Base-by-base conservation (phyloP, 306 rosid genomes). In the Quercus robur region DNA sequence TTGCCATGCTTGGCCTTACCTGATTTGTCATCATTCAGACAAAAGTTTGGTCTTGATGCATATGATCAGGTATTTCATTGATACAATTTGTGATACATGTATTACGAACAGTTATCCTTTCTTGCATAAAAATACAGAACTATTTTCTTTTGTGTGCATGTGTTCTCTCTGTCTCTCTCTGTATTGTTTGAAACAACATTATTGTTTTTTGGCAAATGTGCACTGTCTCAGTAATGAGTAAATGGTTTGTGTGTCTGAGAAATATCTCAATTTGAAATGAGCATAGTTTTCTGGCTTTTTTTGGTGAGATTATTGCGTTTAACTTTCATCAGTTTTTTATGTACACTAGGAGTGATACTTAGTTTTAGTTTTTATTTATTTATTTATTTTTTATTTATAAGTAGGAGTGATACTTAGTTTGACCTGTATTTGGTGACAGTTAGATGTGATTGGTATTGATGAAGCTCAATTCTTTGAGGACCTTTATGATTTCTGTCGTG, bases 361-460 rank as follows among this genome's bases (percentile, higher is more conserved):
- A 30, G 14, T 61, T 63, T 52, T 75, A 25, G 26, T 25, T 25
- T 25, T 25, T 25, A 25, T 25, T 25, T 25, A 25, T 25, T 25
- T 25, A 25, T 23, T 25, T 25, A 1, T 25, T 25, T 25, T 25
- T 25, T 25, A 1, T 26, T 26, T 2, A 26, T 26, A 26, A 1
- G 28, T 66, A 7, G 71, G 51, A 66, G 49, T 66, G 71, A 58
- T 28, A 28, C 21, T 31, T 6, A 30, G 14, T 61, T 63, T 75
- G 72, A 18, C 26, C 25, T 67, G 71, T 66, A 30, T 64, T 56
- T 85, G 74, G 76, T 68, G 82, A 77, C 89, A 94, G 98, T 79
- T 93, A 68, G 97, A 95, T 83, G 96, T 93, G 67, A 93, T 91
- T 85, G 99, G 98, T 6, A 89, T 93, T 58, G 46, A 38, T 38